Percentiles rank a stretch among this genome's conserved stretches.
Conservation (phyloP, 2,329 filamentous ascomycete genomes). For the Colletotrichum musae region DNA sequence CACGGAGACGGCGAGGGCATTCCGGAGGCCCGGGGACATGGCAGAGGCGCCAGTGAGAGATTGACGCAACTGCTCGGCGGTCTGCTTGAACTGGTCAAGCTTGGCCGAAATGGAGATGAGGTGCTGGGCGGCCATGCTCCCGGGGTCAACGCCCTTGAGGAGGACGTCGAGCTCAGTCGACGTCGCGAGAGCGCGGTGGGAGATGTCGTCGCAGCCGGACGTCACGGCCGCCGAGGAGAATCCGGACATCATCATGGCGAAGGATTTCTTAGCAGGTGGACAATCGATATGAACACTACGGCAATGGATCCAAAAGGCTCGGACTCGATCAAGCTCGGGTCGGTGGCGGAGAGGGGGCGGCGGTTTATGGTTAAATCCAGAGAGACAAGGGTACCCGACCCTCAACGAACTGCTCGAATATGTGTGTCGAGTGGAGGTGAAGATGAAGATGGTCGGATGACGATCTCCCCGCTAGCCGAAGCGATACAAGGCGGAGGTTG, state of each 20-base stretch:
- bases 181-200: conserved; percentile 49
- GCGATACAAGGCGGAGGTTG: background rate
- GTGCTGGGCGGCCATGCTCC: conserved; percentile 39
- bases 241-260: conserved; percentile 47
- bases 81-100: conserved; percentile 47
- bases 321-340: background rate
- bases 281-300: background rate
- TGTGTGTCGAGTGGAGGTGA: background rate
- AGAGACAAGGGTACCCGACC: conserved; percentile 9
- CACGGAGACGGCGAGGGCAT: conserved; percentile 46
- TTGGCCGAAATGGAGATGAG: conserved; percentile 45
- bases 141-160: conserved; percentile 37
- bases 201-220: conserved; percentile 49
- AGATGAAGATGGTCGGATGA: conserved; percentile 14
- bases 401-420: conserved; percentile 13
- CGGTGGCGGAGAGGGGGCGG: background rate
- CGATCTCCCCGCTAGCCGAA: background rate
- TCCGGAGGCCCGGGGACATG: conserved; percentile 51
- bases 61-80: conserved; percentile 46
- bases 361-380: conserved; percentile 35
- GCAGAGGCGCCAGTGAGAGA: conserved; percentile 44
- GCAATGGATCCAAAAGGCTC: background rate
- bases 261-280: background rate
- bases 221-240: conserved; percentile 53
- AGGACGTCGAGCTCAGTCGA: conserved; percentile 50